Evolutionary conservation across 2,329 filamentous ascomycete species (phyloP).

Genomic region (Bimuria novae-zelandiae): DNA sequence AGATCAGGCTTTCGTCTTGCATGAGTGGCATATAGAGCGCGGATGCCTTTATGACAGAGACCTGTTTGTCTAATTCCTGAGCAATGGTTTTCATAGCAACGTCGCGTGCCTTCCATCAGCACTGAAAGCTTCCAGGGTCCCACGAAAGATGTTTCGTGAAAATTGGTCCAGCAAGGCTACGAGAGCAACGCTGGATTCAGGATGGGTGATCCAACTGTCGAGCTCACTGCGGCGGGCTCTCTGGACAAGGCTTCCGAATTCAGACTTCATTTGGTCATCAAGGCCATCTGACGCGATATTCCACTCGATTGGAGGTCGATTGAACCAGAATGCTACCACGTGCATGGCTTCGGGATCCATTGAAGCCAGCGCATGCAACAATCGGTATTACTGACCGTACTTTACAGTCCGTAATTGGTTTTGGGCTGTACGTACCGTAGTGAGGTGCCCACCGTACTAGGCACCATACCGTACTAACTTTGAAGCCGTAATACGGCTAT

Average conservation of each 20-base stretch:
- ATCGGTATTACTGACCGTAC: too few relatives aligned
- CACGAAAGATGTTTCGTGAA: constrained; percentile 20
- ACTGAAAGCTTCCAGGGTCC: constrained; percentile 15
- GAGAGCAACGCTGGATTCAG: constrained; percentile 15
- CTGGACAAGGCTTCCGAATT: constrained; percentile 17
- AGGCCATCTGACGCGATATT: constrained; percentile 17
- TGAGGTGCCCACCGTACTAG: too few relatives aligned
- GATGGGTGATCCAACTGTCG: constrained; percentile 12
- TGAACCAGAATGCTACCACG: constrained; percentile 17
- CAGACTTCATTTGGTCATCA: constrained; percentile 16
- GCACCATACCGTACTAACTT: too few relatives aligned
- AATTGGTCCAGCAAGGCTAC: constrained; percentile 19
- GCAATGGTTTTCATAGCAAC: constrained; percentile 15
- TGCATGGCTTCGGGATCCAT: constrained; percentile 3
- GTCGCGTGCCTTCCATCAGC: constrained; percentile 15
- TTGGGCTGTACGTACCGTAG: too few relatives aligned
- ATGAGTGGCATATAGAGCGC: constrained; percentile 20
- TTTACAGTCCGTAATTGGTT: too few relatives aligned
- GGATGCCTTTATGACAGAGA: constrained; percentile 18
- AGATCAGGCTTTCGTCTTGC: constrained; percentile 17
- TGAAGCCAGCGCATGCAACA: too few relatives aligned
- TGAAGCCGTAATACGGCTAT: too few relatives aligned
- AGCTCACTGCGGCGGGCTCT: constrained; percentile 16
- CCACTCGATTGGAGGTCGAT: constrained; percentile 19
- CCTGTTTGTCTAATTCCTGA: constrained; percentile 18